These are phyloP conservation scores for Francoa sonchifolia DNA, from an alignment of 441 rosid species.

Conservation along the genomic window DNA sequence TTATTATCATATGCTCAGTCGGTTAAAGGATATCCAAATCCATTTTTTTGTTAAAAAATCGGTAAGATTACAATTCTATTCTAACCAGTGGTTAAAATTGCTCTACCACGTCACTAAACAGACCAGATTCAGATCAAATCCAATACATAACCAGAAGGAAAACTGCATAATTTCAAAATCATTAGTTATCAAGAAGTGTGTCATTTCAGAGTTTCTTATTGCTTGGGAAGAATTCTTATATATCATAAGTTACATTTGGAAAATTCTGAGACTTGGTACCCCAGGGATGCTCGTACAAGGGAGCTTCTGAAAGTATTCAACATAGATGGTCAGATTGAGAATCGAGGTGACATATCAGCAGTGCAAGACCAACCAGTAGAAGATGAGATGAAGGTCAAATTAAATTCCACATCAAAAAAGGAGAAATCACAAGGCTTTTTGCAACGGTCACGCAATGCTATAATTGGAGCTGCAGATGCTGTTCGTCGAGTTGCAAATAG, in stretches of 20 bases:
- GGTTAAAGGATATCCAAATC: too few species aligned
- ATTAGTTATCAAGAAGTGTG: not conserved
- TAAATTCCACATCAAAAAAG: constrained; percentile 63
- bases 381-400: constrained; percentile 73
- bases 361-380: constrained; percentile 37
- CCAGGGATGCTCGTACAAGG: constrained; percentile 92
- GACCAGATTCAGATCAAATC: too few species aligned
- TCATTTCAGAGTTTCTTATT: not conserved
- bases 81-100: too few species aligned
- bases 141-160: too few species aligned
- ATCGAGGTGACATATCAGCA: constrained; percentile 50
- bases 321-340: constrained; percentile 82
- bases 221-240: not conserved
- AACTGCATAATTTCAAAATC: not conserved
- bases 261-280: constrained; percentile 9
- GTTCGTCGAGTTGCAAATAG: constrained; percentile 89
- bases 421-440: constrained; percentile 84
- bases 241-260: not conserved
- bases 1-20: too few species aligned
- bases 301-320: constrained; percentile 82
- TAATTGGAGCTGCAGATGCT: constrained; percentile 98
- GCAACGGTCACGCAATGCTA: constrained; percentile 92
- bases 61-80: too few species aligned
- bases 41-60: too few species aligned
- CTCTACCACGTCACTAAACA: too few species aligned